Evolutionary conservation across 2,329 filamentous ascomycete species (phyloP).

Genomic region (Colletotrichum godetiae): DNA sequence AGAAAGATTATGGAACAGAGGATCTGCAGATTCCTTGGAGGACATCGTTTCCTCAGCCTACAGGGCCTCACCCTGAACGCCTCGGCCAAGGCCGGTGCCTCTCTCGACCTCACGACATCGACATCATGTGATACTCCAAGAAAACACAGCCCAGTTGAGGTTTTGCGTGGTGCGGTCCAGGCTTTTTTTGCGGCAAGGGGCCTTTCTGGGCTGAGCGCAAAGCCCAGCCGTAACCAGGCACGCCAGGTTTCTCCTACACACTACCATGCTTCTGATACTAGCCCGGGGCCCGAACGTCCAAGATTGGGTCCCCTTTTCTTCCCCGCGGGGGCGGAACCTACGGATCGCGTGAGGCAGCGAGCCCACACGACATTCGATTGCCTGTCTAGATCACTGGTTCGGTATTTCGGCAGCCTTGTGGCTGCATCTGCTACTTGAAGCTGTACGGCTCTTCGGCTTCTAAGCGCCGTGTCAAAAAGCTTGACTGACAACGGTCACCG

Average conservation of each 20-base stretch:
- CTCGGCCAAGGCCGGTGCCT: conserved; percentile 17
- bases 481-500: conserved; percentile 3
- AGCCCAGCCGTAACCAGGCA: not conserved
- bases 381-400: not conserved
- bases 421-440: not conserved
- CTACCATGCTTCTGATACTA: conserved; percentile 23
- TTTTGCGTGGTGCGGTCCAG: conserved; percentile 14
- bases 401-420: conserved; percentile 12
- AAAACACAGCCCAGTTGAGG: conserved; percentile 21
- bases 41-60: not conserved
- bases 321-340: conserved; percentile 8
- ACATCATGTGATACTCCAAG: conserved; percentile 14
- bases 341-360: not conserved
- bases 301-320: conserved; percentile 3
- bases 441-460: not conserved
- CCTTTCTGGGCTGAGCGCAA: conserved; percentile 4
- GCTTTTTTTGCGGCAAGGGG: not conserved
- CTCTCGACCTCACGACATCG: not conserved
- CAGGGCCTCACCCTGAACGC: conserved; percentile 5
- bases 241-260: conserved; percentile 10
- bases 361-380: not conserved
- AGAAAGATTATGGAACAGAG: conserved; percentile 11
- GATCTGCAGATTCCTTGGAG: not conserved
- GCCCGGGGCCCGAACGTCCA: conserved; percentile 21
- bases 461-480: not conserved